These are phyloP conservation scores for Spathaspora arborariae DNA, from an alignment of 805 yeast species.

Conservation along the genomic window DNA sequence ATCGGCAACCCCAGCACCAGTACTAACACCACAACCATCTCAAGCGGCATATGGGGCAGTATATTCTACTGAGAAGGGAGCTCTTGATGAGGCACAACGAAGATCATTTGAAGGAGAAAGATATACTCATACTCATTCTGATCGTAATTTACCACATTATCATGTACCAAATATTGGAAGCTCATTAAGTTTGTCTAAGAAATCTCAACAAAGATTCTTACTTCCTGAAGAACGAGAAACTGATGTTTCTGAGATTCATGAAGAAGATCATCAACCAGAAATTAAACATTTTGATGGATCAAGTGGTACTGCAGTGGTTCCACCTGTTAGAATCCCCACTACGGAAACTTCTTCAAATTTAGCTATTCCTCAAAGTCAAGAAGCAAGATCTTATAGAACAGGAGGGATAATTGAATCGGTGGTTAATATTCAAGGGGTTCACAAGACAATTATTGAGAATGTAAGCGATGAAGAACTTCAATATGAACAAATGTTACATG, in stretches of 20 bases:
- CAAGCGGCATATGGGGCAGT: conserved; percentile 28
- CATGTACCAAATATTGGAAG: conserved; percentile 3
- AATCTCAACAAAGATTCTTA: conserved; percentile 15
- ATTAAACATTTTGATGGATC: background rate
- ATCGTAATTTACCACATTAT: background rate
- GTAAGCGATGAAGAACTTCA: conserved; percentile 41
- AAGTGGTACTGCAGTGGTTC: background rate
- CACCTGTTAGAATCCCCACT: background rate
- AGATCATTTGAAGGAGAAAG: conserved; percentile 8
- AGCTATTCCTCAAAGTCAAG: conserved; percentile 24
- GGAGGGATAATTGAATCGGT: conserved; percentile 78
- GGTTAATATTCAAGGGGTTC: conserved; percentile 78
- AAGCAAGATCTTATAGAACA: conserved; percentile 39
- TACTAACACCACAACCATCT: conserved; percentile 10
- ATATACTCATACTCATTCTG: background rate
- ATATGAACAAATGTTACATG: background rate
- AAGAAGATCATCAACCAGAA: conserved; percentile 3
- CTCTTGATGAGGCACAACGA: conserved; percentile 20
- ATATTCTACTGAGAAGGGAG: conserved; percentile 45
- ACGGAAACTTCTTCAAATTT: background rate
- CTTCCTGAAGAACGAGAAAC: conserved; percentile 22
- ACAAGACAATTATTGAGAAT: conserved; percentile 79
- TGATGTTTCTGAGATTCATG: conserved; percentile 21
- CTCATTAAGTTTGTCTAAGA: background rate
- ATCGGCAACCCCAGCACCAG: conserved; percentile 15